Evolutionary conservation across 371 early-diverging fungal genomes (phyloP), one percentile per base, ranked within the genome.

Genomic region (Chytridiales sp.): DNA sequence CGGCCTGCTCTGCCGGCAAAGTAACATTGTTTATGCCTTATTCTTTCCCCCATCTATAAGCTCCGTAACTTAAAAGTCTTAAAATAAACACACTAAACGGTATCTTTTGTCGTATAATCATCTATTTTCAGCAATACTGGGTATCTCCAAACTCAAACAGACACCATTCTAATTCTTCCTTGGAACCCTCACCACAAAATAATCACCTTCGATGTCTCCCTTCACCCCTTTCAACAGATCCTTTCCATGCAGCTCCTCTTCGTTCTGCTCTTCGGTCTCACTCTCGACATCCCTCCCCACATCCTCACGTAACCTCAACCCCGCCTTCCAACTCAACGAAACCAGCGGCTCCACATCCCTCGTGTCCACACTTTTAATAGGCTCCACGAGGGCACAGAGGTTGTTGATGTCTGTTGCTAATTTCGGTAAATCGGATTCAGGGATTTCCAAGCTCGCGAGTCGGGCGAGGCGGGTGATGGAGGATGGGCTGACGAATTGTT

Each of bases 341-440:
- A 64, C 53, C 38, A 57, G 21, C 30, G 64, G 64, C 38, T 51
- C 24, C 4, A 64, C 56, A 27, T 53, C 64, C 3, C 13, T 13
- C 31, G 64, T 58, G 31, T 64, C 58, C 9, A 64, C 51, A 1
- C 26, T 47, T 11, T 40, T 15, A 26, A 64, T 64, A 36, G 64
- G 59, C 5, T 64, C 53, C 9, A 64, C 53, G 46, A 64, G 48
- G 19, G 46, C 54, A 35, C 49, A 58, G 5, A 64, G 58, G 26
- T 32, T 51, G 34, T 56, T 58, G 29, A 64, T 47, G 30, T 56
- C 64, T 31, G 27, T 6, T 0, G 51, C 44, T 42, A 56, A 36
- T 35, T 49, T 56, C n/a, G n/a, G 32, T 30, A 50, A 15, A 2
- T 47, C 30, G 1, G n/a, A 17, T 17, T 15, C 26, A 6, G 44